phyloP scores from a whole-genome alignment of 73 alveolate species.

The Durusdinium trenchii region DNA sequence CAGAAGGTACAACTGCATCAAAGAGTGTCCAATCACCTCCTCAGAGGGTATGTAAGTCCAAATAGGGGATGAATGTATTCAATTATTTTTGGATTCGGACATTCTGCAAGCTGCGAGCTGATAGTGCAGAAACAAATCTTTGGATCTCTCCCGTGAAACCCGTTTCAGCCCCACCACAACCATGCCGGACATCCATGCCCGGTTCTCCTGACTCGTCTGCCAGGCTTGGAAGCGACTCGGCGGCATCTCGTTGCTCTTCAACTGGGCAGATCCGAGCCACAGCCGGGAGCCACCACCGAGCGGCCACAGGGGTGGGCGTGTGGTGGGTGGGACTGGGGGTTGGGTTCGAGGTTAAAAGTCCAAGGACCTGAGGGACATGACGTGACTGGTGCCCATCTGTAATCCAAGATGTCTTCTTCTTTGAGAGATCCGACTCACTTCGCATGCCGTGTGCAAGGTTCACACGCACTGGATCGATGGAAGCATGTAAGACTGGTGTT shows the following conservation, averaged over 20 bases:
- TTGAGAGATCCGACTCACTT: neutral
- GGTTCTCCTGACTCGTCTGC: constrained; percentile 17
- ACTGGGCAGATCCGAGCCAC: constrained; percentile 21
- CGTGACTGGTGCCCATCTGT: neutral
- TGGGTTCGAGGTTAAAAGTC: no score
- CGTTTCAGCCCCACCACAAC: neutral
- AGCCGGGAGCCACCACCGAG: no score
- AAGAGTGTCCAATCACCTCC: neutral
- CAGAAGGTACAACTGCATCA: neutral
- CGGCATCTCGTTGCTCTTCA: constrained; percentile 25
- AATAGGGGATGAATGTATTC: no score
- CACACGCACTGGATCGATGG: no score
- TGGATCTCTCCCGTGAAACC: neutral
- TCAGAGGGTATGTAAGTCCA: neutral
- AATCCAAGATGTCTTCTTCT: neutral
- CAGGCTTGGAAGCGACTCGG: constrained; percentile 43
- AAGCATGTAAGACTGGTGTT: no score
- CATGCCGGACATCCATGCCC: no score
- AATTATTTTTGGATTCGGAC: no score
- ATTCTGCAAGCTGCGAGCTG: neutral
- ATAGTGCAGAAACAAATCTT: neutral
- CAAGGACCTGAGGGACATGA: neutral
- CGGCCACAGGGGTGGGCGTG: neutral
- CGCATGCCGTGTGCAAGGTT: no score
- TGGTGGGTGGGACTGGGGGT: neutral